A percentile compares a stretch with the other conserved stretches of the same genome.
These are phyloP conservation scores for Scolecobasidium constrictum DNA, from an alignment of 2,329 filamentous ascomycete species.

Conservation along the genomic window DNA sequence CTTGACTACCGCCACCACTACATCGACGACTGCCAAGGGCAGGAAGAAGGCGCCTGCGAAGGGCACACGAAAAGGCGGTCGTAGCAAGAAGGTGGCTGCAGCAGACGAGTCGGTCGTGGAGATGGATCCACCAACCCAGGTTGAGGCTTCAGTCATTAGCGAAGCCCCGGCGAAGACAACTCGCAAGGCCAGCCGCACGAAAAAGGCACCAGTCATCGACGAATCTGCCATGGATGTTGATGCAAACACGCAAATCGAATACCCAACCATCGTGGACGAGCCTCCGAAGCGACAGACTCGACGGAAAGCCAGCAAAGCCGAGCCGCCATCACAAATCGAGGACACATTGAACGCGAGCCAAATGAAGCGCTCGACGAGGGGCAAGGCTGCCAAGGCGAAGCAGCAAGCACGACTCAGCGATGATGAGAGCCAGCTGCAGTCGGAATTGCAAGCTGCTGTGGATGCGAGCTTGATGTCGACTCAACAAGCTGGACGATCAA, in stretches of 20 bases:
- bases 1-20: conserved; percentile 32
- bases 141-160: conserved; percentile 5
- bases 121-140: conserved; percentile 10
- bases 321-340: conserved; percentile 5
- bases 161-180: conserved; percentile 11
- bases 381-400: conserved; percentile 17
- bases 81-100: conserved; percentile 12
- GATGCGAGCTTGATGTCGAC: conserved; percentile 8
- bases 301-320: not conserved
- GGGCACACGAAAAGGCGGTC: conserved; percentile 11
- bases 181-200: conserved; percentile 4
- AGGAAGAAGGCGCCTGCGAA: conserved; percentile 33
- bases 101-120: conserved; percentile 18
- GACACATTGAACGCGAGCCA: conserved; percentile 7
- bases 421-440: conserved; percentile 18
- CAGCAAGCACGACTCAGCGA: conserved; percentile 12
- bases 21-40: conserved; percentile 39
- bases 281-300: conserved; percentile 3
- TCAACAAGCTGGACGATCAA: conserved; percentile 12
- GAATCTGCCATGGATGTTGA: not conserved
- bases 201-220: not conserved
- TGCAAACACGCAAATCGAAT: not conserved
- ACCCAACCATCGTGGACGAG: not conserved
- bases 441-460: conserved; percentile 15
- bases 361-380: not conserved